A percentile compares a stretch with the other conserved stretches of the same genome.
phyloP scores from a whole-genome alignment of 768 basidiomycete species.

The Mycena metata region DNA sequence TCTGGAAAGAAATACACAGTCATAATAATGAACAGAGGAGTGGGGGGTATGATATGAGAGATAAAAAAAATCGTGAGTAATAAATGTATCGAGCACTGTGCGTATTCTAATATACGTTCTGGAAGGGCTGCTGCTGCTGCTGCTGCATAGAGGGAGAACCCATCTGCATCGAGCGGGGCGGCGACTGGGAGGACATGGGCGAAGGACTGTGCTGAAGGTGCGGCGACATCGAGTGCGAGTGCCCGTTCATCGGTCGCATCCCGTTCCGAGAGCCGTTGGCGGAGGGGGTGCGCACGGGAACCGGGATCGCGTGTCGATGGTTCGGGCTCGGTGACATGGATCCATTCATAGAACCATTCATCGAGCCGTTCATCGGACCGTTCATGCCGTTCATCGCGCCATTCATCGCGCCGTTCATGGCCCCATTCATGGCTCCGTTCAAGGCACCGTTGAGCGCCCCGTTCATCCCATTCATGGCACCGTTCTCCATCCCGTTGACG shows the following conservation, averaged over 20 bases:
- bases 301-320: slow-evolving; percentile 51
- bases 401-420: background rate
- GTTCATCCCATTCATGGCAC: slow-evolving; percentile 40
- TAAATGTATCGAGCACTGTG: slow-evolving; percentile 27
- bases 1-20: slow-evolving; percentile 32
- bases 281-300: slow-evolving; percentile 65
- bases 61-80: slow-evolving; percentile 32
- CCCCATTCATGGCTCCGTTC: slow-evolving; percentile 32
- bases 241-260: slow-evolving; percentile 56
- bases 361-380: background rate
- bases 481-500: slow-evolving; percentile 36
- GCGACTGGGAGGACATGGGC: slow-evolving; percentile 63
- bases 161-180: slow-evolving; percentile 66
- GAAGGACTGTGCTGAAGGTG: slow-evolving; percentile 64
- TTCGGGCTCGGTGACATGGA: slow-evolving; percentile 55
- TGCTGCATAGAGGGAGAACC: slow-evolving; percentile 69
- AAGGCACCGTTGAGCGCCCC: background rate
- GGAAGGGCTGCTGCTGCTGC: slow-evolving; percentile 68
- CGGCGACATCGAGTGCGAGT: slow-evolving; percentile 62
- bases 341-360: slow-evolving; percentile 24
- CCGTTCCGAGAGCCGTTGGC: slow-evolving; percentile 68
- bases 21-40: slow-evolving; percentile 30
- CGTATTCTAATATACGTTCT: slow-evolving; percentile 63
- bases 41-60: slow-evolving; percentile 36
- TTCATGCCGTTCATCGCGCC: too few species aligned